A percentile compares a stretch with the other conserved stretches of the same genome.
phyloP scores from a whole-genome alignment of 140 eudicot species.

The Oenanthe javanica region DNA sequence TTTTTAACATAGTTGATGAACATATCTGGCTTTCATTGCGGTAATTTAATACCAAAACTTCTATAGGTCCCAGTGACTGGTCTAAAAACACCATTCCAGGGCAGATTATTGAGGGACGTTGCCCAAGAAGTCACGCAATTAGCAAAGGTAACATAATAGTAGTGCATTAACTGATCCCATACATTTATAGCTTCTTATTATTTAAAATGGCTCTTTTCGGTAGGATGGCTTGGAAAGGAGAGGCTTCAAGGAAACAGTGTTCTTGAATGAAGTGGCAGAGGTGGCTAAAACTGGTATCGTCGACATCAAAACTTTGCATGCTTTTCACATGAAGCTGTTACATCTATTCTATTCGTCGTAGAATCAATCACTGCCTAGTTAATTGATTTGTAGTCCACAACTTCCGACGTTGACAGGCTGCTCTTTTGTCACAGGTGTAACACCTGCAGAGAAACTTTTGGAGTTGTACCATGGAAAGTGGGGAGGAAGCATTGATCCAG shows the following conservation, averaged over 20 bases:
- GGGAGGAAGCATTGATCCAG: constrained; percentile 83
- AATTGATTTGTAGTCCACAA: too few species aligned
- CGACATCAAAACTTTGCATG: background rate
- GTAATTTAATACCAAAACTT: background rate
- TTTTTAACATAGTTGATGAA: too few species aligned
- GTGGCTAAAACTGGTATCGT: constrained; percentile 73
- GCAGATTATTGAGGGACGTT: constrained; percentile 73
- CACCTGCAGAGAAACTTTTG: constrained; percentile 92
- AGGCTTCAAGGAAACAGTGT: constrained; percentile 86
- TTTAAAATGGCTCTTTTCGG: background rate
- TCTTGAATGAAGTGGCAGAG: constrained; percentile 77
- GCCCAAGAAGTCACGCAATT: constrained; percentile 72
- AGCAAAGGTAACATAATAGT: constrained; percentile 54
- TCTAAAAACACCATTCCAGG: constrained; percentile 90
- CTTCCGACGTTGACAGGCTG: too few species aligned
- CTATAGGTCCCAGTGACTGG: constrained; percentile 78
- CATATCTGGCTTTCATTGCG: background rate
- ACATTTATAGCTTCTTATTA: constrained; percentile 5
- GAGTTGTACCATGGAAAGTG: constrained; percentile 82
- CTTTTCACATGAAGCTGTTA: too few species aligned
- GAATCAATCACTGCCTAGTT: too few species aligned
- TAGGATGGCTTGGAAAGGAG: constrained; percentile 95
- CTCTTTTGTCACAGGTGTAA: constrained; percentile 46
- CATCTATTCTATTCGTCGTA: too few species aligned
- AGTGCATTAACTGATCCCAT: background rate